Conservation (phyloP, 2,329 filamentous ascomycete species). For the Trichoderma oligosporum region DNA sequence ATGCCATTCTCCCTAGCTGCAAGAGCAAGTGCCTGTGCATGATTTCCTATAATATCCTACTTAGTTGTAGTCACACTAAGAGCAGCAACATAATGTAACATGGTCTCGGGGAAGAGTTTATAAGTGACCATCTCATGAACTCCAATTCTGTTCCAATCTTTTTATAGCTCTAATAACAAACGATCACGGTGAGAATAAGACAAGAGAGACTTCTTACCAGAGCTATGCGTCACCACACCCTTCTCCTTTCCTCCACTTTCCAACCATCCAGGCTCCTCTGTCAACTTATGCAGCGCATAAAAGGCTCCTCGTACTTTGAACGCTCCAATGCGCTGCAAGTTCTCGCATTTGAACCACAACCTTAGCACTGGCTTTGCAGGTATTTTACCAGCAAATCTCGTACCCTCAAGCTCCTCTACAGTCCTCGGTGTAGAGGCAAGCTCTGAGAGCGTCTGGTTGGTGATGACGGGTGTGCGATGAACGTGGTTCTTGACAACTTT, state of each 20-base stretch:
- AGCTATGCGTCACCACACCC: slow-evolving; percentile 87
- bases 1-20: slow-evolving; percentile 71
- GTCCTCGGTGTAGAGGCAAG: slow-evolving; percentile 71
- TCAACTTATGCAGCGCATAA: slow-evolving; percentile 71
- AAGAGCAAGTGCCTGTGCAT: slow-evolving; percentile 86
- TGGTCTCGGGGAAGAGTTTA: too few relatives aligned
- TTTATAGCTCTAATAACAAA: too few relatives aligned
- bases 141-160: too few relatives aligned
- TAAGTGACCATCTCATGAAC: too few relatives aligned
- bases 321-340: slow-evolving; percentile 82
- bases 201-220: slow-evolving; percentile 51
- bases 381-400: slow-evolving; percentile 52
- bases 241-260: slow-evolving; percentile 55
- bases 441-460: slow-evolving; percentile 67
- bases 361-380: slow-evolving; percentile 63
- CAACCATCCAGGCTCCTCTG: slow-evolving; percentile 57
- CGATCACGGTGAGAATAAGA: too few relatives aligned
- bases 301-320: slow-evolving; percentile 93
- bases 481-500: slow-evolving; percentile 69
- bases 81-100: too few relatives aligned
- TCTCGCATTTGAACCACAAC: slow-evolving; percentile 95
- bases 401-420: slow-evolving; percentile 49
- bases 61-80: too few relatives aligned
- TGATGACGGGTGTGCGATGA: slow-evolving; percentile 79
- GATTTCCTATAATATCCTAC: slow-evolving; percentile 67